Evolutionary conservation across 495 filamentous ascomycete species (phyloP).

Genomic region (Eremomyces bilateralis): DNA sequence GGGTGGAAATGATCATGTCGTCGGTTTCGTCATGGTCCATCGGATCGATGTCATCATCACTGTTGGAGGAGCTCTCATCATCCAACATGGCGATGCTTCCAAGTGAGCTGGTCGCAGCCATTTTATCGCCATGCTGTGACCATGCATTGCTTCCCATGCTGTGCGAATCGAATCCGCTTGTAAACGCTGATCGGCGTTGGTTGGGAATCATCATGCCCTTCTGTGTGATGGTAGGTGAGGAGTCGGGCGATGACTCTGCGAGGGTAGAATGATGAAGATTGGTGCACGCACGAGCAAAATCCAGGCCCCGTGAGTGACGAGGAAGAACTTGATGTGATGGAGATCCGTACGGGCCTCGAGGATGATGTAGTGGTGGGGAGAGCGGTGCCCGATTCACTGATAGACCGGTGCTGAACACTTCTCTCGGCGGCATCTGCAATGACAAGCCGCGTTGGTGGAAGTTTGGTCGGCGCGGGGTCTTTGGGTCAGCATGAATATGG

Average conservation of each 20-base stretch:
- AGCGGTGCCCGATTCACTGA: conserved; percentile 45
- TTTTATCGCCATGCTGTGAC: conserved; percentile 35
- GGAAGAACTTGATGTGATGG: conserved; percentile 69
- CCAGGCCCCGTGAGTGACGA: conserved; percentile 63
- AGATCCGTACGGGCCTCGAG: conserved; percentile 62
- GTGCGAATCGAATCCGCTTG: conserved; percentile 27
- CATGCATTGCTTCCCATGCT: conserved; percentile 21
- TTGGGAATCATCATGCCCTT: conserved; percentile 57
- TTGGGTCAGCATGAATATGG: conserved; percentile 28
- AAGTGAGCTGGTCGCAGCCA: conserved; percentile 59
- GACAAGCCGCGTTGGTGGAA: conserved; percentile 40
- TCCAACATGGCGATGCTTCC: conserved; percentile 65
- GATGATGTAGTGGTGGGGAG: conserved; percentile 70
- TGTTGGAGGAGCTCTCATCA: conserved; percentile 54
- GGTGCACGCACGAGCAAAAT: conserved; percentile 85
- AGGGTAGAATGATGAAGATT: conserved; percentile 91
- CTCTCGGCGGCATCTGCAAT: conserved; percentile 48
- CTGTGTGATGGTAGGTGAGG: conserved; percentile 67
- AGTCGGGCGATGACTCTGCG: conserved; percentile 80
- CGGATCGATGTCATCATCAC: conserved; percentile 51
- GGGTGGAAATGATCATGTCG: conserved; percentile 50
- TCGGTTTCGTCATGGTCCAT: conserved; percentile 67
- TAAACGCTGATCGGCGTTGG: no score
- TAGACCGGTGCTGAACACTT: conserved; percentile 30
- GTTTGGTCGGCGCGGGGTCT: conserved; percentile 39